phyloP scores from a whole-genome alignment of 202 grass and related monocot species.

The Cymbopogon flexuosus region DNA sequence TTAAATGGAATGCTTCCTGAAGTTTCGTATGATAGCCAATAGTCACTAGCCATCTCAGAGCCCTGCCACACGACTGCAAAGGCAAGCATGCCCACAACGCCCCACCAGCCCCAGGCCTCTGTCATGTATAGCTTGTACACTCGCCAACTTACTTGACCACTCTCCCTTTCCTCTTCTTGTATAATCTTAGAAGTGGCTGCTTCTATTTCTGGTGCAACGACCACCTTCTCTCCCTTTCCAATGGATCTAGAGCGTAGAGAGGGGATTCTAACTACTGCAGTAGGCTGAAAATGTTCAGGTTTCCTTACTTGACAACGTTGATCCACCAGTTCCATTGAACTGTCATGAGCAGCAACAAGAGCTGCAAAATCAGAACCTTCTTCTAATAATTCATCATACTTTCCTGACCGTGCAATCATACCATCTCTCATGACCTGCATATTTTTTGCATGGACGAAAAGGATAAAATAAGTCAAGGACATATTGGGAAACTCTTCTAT shows the following conservation, averaged over 20 bases:
- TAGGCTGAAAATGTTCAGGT: conserved; percentile 26
- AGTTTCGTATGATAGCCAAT: conserved; percentile 59
- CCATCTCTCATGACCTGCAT: conserved; percentile 57
- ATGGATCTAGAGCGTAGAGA: conserved; percentile 46
- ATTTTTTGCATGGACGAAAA: background rate
- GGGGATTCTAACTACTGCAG: conserved; percentile 13
- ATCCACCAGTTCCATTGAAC: conserved; percentile 51
- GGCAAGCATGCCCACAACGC: conserved; percentile 36
- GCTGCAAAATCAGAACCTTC: conserved; percentile 36
- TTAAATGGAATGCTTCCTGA: conserved; percentile 33
- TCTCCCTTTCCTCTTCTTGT: conserved; percentile 67
- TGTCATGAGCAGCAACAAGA: conserved; percentile 57
- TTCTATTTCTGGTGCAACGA: conserved; percentile 34
- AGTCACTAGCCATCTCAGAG: conserved; percentile 48
- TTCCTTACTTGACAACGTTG: conserved; percentile 29
- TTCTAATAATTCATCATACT: conserved; percentile 48
- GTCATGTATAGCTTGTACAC: conserved; percentile 64
- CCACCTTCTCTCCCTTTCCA: conserved; percentile 42
- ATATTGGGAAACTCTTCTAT: background rate
- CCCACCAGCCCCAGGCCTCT: conserved; percentile 62
- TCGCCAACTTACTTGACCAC: conserved; percentile 55
- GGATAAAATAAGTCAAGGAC: background rate
- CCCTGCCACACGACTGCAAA: conserved; percentile 42
- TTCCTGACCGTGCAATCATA: conserved; percentile 45
- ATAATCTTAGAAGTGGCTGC: conserved; percentile 50